These are phyloP conservation scores for Syzygium malaccense DNA, from an alignment of 441 rosid genomes.

Conservation along the genomic window DNA sequence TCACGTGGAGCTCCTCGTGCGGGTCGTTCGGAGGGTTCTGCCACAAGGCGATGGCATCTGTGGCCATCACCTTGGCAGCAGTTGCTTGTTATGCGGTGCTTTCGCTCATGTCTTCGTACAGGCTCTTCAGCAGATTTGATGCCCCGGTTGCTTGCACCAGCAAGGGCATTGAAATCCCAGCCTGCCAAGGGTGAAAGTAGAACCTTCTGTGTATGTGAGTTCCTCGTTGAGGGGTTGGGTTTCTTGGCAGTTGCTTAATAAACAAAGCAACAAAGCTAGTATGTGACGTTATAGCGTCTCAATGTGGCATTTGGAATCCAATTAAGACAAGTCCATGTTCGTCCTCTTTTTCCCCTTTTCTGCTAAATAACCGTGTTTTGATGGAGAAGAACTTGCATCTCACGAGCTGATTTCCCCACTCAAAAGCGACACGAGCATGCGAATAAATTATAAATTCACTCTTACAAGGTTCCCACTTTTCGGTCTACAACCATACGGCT, in stretches of 20 bases:
- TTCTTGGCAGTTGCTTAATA: not conserved
- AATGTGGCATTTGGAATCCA: not conserved
- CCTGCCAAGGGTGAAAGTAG: slow-evolving; percentile 18
- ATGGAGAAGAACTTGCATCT: not conserved
- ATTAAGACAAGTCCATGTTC: not conserved
- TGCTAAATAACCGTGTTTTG: not conserved
- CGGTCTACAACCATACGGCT: not conserved
- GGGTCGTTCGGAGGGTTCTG: slow-evolving; percentile 57
- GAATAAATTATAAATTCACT: not conserved
- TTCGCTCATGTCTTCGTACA: slow-evolving; percentile 73
- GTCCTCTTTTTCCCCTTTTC: not conserved
- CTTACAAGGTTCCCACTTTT: not conserved
- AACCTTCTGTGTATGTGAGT: not conserved
- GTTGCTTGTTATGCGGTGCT: slow-evolving; percentile 40
- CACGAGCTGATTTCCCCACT: not conserved
- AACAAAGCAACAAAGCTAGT: not conserved
- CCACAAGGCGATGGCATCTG: slow-evolving; percentile 57
- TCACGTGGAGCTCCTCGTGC: slow-evolving; percentile 81
- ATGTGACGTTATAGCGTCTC: not conserved
- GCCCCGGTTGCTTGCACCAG: slow-evolving; percentile 32
- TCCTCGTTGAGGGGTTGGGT: not conserved
- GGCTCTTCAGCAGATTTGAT: slow-evolving; percentile 65
- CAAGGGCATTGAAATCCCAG: slow-evolving; percentile 34
- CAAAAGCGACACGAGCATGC: not conserved
- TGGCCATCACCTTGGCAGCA: slow-evolving; percentile 42